Percentiles rank a stretch among this genome's conserved stretches.
Evolutionary conservation across 1,284 basidiomycete genomes (phyloP).

Genomic region (Apiotrichum mycotoxinovorans): DNA sequence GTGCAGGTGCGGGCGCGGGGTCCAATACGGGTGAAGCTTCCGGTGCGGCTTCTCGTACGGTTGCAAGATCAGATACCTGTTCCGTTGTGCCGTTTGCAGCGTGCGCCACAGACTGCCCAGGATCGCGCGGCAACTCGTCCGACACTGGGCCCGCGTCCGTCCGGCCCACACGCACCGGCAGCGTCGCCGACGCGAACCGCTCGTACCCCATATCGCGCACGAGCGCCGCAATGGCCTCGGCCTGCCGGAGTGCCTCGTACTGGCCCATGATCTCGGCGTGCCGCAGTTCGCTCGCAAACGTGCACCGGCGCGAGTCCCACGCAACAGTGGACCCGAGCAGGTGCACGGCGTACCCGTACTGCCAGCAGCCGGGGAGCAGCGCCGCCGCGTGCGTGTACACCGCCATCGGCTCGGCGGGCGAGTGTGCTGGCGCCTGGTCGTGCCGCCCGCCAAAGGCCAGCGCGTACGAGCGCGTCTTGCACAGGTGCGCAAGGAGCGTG

Average conservation of each 20-base stretch:
- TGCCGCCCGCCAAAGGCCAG: not conserved
- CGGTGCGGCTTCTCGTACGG: too few species aligned
- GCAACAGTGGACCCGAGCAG: not conserved
- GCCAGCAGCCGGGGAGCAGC: not conserved
- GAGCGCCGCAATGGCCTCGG: not conserved
- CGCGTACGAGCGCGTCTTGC: not conserved
- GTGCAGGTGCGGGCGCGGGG: not conserved
- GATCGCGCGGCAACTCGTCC: not conserved
- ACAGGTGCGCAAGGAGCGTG: not conserved
- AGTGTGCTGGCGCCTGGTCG: not conserved
- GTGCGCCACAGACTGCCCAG: too few species aligned
- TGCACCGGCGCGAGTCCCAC: not conserved
- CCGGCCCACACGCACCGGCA: not conserved
- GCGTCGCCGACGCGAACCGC: not conserved
- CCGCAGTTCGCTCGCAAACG: not conserved
- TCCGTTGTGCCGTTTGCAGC: too few species aligned
- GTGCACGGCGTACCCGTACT: not conserved
- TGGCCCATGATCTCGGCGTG: not conserved
- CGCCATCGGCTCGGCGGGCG: not conserved
- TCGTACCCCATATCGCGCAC: not conserved
- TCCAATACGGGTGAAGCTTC: too few species aligned
- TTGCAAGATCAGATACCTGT: too few species aligned
- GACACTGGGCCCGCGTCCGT: not conserved
- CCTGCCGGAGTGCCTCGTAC: not conserved
- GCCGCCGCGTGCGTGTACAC: not conserved